Evolutionary conservation across 352 stramenopile genomes (phyloP).

Genomic region (Blastocystis sp.): DNA sequence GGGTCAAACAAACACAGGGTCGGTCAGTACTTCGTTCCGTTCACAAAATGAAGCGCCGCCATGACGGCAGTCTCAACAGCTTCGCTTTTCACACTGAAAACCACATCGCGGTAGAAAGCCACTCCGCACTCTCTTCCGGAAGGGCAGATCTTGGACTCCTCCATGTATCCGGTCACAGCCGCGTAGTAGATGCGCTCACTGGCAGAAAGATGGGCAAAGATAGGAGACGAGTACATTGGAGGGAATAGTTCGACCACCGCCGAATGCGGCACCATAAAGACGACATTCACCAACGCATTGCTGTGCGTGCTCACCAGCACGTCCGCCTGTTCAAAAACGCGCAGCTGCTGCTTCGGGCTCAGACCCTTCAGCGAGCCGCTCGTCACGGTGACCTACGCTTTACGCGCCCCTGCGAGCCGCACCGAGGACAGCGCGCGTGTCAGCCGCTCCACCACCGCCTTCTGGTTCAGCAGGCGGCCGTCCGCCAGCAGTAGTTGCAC

Average conservation of each 20-base stretch:
- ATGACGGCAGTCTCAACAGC: background rate
- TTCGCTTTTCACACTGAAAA: background rate
- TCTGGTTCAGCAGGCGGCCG: background rate
- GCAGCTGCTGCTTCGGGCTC: background rate
- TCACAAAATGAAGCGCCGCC: background rate
- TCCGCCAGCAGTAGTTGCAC: background rate
- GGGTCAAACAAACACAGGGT: background rate
- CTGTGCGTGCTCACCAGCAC: background rate
- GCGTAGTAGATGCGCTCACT: background rate
- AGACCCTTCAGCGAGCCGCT: background rate
- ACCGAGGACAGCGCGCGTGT: background rate
- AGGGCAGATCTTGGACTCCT: background rate
- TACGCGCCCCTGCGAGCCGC: background rate
- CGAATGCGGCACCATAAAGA: slow-evolving; percentile 34
- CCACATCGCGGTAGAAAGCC: background rate
- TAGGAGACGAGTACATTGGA: background rate
- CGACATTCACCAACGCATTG: background rate
- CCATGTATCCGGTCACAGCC: background rate
- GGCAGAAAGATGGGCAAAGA: background rate
- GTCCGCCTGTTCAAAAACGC: background rate
- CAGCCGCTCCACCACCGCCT: background rate
- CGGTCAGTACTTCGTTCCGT: background rate
- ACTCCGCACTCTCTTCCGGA: background rate
- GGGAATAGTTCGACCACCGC: slow-evolving; percentile 14
- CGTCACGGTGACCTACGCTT: background rate